These are phyloP conservation scores for Candida tammaniensis DNA, from an alignment of 805 yeast species.

Conservation along the genomic window DNA sequence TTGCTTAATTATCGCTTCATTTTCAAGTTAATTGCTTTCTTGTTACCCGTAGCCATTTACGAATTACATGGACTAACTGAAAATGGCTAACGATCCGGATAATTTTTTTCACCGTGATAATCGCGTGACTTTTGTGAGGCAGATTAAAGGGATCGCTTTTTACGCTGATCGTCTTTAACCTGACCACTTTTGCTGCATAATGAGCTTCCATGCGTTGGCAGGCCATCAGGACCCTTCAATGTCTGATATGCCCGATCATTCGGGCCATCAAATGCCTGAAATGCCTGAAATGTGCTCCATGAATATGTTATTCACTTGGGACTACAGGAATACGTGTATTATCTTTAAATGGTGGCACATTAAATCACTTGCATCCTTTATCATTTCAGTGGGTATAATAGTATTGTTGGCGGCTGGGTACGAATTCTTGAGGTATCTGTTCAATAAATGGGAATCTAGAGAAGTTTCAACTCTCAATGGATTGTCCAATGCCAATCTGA, in stretches of 20 bases:
- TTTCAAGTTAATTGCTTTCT: no score
- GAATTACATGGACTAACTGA: no score
- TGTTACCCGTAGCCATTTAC: no score
- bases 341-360: slow-evolving; percentile 82
- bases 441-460: slow-evolving; percentile 26
- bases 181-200: no score
- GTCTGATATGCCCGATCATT: no score
- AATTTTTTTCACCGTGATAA: no score
- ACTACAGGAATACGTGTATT: slow-evolving; percentile 68
- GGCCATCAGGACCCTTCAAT: background rate
- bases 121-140: no score
- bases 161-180: no score
- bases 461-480: slow-evolving; percentile 11
- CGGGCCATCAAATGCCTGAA: slow-evolving; percentile 11
- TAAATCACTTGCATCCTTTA: slow-evolving; percentile 46
- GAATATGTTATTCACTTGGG: slow-evolving; percentile 81
- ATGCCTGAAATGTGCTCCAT: slow-evolving; percentile 43
- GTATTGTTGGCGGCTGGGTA: slow-evolving; percentile 52
- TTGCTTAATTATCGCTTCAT: no score
- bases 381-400: slow-evolving; percentile 51
- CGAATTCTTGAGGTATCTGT: slow-evolving; percentile 48
- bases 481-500: slow-evolving; percentile 1
- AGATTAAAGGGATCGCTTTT: no score
- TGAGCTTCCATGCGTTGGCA: slow-evolving; percentile 1
- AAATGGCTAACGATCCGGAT: no score